Base-by-base conservation (phyloP, 2,329 filamentous ascomycete species). In the Aspergillus udagawae region DNA sequence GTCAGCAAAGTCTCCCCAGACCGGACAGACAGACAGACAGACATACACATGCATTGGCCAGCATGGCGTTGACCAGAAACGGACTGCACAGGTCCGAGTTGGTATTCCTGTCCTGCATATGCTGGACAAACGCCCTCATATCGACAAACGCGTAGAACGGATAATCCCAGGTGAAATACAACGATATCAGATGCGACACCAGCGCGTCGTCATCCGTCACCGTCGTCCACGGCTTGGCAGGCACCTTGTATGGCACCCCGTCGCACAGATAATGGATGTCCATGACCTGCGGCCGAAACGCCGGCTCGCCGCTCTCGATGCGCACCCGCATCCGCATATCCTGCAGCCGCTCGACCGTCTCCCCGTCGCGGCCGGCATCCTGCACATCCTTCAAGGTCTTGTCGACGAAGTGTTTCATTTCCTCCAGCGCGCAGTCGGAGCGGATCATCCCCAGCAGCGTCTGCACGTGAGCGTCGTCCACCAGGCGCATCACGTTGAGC, bases 161-260 rank as follows among this genome's bases (percentile, higher is more conserved):
- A 72, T 96, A 96, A 72, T 96, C 91, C 88, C 92, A 96, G 64
- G 86, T 90, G 73, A 96, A 96, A 75, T 96, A 96, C 83, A 96
- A 88, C 69, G 91, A 91, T 64, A 96, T 84, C 28, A 96, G 82
- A 73, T 96, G 91, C 10, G 86, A 84, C 58, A 96, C 84, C 35
- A 95, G 80, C 49, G 88, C 83, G 8, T 84, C 80, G 69, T 96
- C 90, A 51, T 84, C 80, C 1, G 90, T 95, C 29, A 94, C 90
- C 8, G 80, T 83, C 0, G 91, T 92, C 92, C 92, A 96, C 6
- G 91, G 66, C 25, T 58, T 63, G 6, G 68, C 68, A 0, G 67
- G 67, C 1, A 70, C 65, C 20, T 59, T 60, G 27, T 58, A 60
- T 3, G 65, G 67, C 8, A 65, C 65, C 14, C 35, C 60, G 17